Conservation (phyloP, 2,329 filamentous ascomycete genomes). For the Teratosphaeria zuluensis region DNA sequence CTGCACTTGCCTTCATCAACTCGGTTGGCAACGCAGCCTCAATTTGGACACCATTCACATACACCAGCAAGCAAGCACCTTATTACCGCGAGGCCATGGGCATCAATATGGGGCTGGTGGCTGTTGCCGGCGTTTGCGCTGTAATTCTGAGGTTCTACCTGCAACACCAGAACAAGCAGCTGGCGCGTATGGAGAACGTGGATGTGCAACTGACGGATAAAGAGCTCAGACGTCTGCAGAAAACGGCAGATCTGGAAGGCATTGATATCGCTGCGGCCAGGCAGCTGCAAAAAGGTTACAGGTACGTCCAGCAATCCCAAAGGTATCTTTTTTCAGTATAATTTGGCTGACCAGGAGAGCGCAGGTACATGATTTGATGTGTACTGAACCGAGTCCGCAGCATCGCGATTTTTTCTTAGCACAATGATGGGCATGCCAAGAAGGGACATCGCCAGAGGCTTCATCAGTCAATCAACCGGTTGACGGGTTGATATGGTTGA, state of each 20-base stretch:
- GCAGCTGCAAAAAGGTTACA: slow-evolving; percentile 45
- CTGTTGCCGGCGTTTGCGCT: slow-evolving; percentile 18
- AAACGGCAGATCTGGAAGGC: slow-evolving; percentile 44
- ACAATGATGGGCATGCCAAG: no score
- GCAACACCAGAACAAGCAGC: slow-evolving; percentile 38
- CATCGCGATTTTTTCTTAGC: no score
- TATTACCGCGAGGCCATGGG: slow-evolving; percentile 26
- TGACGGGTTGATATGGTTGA: no score
- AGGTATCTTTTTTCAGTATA: neutral
- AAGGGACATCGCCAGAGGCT: no score
- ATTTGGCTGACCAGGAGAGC: neutral
- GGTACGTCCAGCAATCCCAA: slow-evolving; percentile 30
- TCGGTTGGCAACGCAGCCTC: slow-evolving; percentile 58
- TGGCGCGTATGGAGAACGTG: slow-evolving; percentile 45
- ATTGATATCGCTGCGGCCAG: slow-evolving; percentile 42
- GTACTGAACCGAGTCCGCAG: no score
- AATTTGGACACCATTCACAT: slow-evolving; percentile 47
- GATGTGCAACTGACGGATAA: slow-evolving; percentile 41
- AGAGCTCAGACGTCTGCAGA: slow-evolving; percentile 38
- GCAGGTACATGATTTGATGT: neutral
- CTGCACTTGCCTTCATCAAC: slow-evolving; percentile 67
- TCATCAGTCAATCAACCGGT: no score
- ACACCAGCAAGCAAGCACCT: slow-evolving; percentile 15
- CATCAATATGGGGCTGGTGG: slow-evolving; percentile 23
- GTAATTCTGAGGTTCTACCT: slow-evolving; percentile 21